Conservation (phyloP, 192 early-diverging fungal species). For the Podila horticola region DNA sequence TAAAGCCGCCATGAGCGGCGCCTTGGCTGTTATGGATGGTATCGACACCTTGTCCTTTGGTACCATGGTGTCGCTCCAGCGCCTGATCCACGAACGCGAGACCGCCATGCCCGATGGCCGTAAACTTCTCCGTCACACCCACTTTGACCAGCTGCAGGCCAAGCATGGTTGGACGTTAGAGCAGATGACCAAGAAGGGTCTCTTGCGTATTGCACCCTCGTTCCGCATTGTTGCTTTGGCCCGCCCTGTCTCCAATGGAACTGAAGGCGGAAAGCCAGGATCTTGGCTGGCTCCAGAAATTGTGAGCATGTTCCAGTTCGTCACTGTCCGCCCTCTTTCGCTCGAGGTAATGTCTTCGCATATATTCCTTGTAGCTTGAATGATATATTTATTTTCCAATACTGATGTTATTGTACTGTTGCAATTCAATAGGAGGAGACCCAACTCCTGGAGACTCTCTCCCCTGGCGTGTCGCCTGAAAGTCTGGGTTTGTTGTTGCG, state of each 20-base stretch:
- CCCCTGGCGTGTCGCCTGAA: conserved; percentile 60
- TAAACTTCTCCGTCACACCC: conserved; percentile 59
- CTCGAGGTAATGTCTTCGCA: conserved; percentile 20
- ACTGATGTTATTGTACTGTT: conserved; percentile 4
- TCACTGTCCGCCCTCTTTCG: conserved; percentile 68
- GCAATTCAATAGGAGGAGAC: conserved; percentile 54
- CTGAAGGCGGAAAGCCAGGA: conserved; percentile 56
- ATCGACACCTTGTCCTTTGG: conserved; percentile 78
- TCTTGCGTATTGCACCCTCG: conserved; percentile 72
- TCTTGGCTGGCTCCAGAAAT: conserved; percentile 80
- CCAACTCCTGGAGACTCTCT: conserved; percentile 57
- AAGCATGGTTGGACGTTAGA: conserved; percentile 57
- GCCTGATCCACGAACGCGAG: conserved; percentile 76
- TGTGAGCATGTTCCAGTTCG: conserved; percentile 75
- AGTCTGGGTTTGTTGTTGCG: conserved; percentile 55
- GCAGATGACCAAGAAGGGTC: conserved; percentile 58
- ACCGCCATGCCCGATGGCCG: conserved; percentile 75
- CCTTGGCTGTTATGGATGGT: conserved; percentile 79
- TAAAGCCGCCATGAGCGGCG: conserved; percentile 75
- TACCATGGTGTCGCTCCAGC: conserved; percentile 72
- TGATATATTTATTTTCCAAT: not conserved
- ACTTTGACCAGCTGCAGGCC: conserved; percentile 65
- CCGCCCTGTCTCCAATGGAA: conserved; percentile 60
- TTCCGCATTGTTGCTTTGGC: conserved; percentile 82
- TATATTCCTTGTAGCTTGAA: not conserved